A percentile compares a stretch with the other conserved stretches of the same genome.
Conservation (phyloP, 176 grass and related monocot species). For the Oryza glaberrima region DNA sequence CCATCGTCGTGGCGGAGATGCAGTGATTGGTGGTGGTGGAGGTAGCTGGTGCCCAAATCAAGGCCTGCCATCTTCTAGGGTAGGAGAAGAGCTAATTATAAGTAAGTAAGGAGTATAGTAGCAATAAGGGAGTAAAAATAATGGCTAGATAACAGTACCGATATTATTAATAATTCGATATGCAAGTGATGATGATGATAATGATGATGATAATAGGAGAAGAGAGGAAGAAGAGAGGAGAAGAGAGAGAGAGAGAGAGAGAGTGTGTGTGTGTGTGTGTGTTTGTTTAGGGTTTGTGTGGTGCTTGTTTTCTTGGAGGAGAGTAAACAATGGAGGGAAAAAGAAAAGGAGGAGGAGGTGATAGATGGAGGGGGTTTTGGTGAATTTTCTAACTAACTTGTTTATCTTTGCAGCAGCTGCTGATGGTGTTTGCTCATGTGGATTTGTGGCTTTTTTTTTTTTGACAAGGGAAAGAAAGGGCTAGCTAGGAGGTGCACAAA, state of each 20-base stretch:
- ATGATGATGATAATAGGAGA: conserved; percentile 40
- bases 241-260: conserved; percentile 28
- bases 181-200: conserved; percentile 55
- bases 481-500: not conserved
- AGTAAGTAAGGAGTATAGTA: conserved; percentile 56
- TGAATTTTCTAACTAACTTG: conserved; percentile 20
- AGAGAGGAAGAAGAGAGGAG: conserved; percentile 29
- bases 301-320: conserved; percentile 58
- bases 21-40: conserved; percentile 60
- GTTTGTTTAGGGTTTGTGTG: conserved; percentile 74
- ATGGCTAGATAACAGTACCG: conserved; percentile 67
- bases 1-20: conserved; percentile 44
- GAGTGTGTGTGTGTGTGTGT: not conserved
- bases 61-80: conserved; percentile 85
- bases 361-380: not conserved
- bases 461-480: conserved; percentile 12
- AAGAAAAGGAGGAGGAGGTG: conserved; percentile 14
- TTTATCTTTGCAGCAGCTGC: conserved; percentile 7
- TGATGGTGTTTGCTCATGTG: conserved; percentile 45
- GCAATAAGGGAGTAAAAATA: conserved; percentile 59
- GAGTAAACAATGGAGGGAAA: conserved; percentile 70
- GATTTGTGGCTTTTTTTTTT: conserved; percentile 21
- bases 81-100: conserved; percentile 58
- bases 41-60: conserved; percentile 84
- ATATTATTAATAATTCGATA: conserved; percentile 72